These are phyloP conservation scores for Fulvia fulva DNA, from an alignment of 2,329 filamentous ascomycete species.

Conservation along the genomic window DNA sequence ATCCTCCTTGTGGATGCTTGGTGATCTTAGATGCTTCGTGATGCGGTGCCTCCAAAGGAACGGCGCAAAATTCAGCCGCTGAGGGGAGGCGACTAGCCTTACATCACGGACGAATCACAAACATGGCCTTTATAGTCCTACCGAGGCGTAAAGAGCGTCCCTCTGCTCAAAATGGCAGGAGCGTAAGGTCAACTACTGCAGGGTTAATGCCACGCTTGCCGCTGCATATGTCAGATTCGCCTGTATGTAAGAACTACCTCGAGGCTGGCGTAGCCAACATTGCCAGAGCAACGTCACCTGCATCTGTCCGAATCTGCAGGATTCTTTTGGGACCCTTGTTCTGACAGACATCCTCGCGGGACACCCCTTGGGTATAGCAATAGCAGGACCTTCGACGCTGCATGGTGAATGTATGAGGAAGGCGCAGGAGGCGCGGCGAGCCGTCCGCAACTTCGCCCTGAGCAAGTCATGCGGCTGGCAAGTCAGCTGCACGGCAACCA, in stretches of 20 bases:
- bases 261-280: not conserved
- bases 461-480: not conserved
- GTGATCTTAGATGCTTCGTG: not conserved
- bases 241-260: not conserved
- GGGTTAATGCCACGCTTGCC: constrained; percentile 2
- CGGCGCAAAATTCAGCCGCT: constrained; percentile 5
- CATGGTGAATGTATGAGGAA: too few relatives aligned
- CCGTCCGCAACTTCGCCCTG: too few relatives aligned
- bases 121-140: not conserved
- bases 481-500: not conserved
- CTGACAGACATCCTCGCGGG: too few relatives aligned
- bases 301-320: too few relatives aligned
- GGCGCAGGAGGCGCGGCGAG: too few relatives aligned
- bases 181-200: constrained; percentile 1
- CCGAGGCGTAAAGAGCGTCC: constrained; percentile 1
- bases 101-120: not conserved
- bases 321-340: too few relatives aligned
- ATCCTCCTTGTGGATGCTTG: not conserved
- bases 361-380: too few relatives aligned
- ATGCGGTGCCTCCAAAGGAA: not conserved
- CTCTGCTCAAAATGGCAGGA: not conserved
- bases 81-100: constrained; percentile 3
- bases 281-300: not conserved
- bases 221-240: not conserved
- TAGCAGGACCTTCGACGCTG: too few relatives aligned